These are phyloP conservation scores for Alternaria angustiovoidea DNA, from an alignment of 2,329 filamentous ascomycete genomes.

Conservation along the genomic window DNA sequence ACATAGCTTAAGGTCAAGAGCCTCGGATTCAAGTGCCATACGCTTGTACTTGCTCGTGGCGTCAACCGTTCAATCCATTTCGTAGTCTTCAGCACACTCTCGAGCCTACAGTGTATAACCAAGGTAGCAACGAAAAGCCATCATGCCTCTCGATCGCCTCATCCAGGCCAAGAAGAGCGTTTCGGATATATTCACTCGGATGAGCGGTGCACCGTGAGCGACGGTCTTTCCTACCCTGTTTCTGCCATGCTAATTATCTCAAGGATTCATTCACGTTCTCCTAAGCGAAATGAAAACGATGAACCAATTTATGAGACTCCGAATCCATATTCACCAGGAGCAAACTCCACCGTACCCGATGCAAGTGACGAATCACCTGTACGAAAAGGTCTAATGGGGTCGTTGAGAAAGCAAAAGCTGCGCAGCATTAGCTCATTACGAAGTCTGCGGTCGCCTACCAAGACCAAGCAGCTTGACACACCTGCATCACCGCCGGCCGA, in stretches of 20 bases:
- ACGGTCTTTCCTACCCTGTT: neutral
- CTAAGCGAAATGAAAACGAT: constrained; percentile 18
- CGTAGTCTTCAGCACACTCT: neutral
- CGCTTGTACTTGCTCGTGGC: neutral
- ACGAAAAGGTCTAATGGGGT: constrained; percentile 38
- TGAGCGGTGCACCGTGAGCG: constrained; percentile 4
- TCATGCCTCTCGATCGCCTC: constrained; percentile 39
- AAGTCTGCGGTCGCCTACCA: constrained; percentile 31
- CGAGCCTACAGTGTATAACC: constrained; percentile 1
- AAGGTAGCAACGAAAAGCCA: constrained; percentile 20
- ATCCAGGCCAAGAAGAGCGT: constrained; percentile 42
- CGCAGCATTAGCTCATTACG: constrained; percentile 40
- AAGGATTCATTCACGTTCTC: neutral
- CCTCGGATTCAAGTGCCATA: neutral
- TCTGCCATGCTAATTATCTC: constrained; percentile 8
- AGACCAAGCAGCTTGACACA: constrained; percentile 21
- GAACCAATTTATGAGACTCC: constrained; percentile 25
- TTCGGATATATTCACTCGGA: constrained; percentile 35
- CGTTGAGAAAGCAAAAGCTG: constrained; percentile 31
- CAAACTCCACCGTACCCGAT: constrained; percentile 10
- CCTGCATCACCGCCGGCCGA: neutral
- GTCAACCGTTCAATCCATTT: neutral
- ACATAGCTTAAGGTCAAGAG: constrained; percentile 14
- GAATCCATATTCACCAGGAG: constrained; percentile 6
- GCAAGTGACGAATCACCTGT: constrained; percentile 22